These are phyloP conservation scores for Diaporthe capsici DNA, from an alignment of 2,329 filamentous ascomycete species.

Conservation along the genomic window DNA sequence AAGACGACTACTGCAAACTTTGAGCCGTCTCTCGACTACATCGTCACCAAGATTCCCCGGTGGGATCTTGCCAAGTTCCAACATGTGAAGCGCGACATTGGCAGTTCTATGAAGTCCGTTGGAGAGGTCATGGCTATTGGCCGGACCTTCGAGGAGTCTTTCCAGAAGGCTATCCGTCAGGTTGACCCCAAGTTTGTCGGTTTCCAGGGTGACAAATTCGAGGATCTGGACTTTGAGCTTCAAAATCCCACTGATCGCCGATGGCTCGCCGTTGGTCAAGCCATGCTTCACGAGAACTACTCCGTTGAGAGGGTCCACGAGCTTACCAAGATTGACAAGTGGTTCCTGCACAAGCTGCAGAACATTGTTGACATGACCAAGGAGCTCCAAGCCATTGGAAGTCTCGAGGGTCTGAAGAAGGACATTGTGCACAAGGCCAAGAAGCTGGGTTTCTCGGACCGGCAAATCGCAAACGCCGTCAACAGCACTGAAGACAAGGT, in stretches of 20 bases:
- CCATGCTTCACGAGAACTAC: slow-evolving; percentile 98
- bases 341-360: slow-evolving; percentile 98
- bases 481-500: slow-evolving; percentile 91
- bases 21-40: slow-evolving; percentile 96
- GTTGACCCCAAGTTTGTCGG: slow-evolving; percentile 93
- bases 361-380: slow-evolving; percentile 94
- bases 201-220: slow-evolving; percentile 96
- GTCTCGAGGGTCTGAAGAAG: slow-evolving; percentile 86
- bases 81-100: slow-evolving; percentile 97
- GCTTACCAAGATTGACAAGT: slow-evolving; percentile 98
- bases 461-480: slow-evolving; percentile 90
- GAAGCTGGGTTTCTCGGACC: slow-evolving; percentile 98
- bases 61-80: slow-evolving; percentile 99
- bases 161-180: slow-evolving; percentile 98
- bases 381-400: slow-evolving; percentile 87
- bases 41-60: slow-evolving; percentile 98
- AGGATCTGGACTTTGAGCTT: slow-evolving; percentile 90
- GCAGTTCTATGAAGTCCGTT: slow-evolving; percentile 98
- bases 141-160: slow-evolving; percentile 97
- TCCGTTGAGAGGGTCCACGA: slow-evolving; percentile 92
- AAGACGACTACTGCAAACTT: slow-evolving; percentile 99
- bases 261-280: slow-evolving; percentile 97
- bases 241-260: slow-evolving; percentile 95
- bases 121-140: slow-evolving; percentile 99
- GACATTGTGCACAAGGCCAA: slow-evolving; percentile 92